Evolutionary conservation across 2,329 filamentous ascomycete genomes (phyloP).

Genomic region (Nemania serpens): DNA sequence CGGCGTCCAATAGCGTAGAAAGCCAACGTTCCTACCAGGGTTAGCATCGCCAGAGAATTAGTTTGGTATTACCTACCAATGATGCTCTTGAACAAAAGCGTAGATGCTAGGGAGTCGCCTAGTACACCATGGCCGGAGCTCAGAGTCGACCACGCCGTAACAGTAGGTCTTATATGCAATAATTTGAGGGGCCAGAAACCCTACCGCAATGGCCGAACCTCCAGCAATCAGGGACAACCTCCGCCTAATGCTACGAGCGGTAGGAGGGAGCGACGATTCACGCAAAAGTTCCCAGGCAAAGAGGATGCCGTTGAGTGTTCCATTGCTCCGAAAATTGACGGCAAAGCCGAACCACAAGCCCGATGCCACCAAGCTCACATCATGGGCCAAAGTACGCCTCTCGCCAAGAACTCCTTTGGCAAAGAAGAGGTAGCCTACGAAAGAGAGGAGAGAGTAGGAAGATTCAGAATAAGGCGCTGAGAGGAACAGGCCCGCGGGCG

Average conservation of each 20-base stretch:
- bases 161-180: slow-evolving; percentile 78
- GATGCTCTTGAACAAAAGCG: slow-evolving; percentile 82
- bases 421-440: slow-evolving; percentile 74
- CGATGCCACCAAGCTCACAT: slow-evolving; percentile 61
- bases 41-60: slow-evolving; percentile 29
- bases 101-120: slow-evolving; percentile 83
- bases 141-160: slow-evolving; percentile 37
- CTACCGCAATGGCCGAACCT: slow-evolving; percentile 69
- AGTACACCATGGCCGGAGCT: slow-evolving; percentile 73
- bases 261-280: slow-evolving; percentile 45
- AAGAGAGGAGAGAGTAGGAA: slow-evolving; percentile 76
- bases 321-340: slow-evolving; percentile 81
- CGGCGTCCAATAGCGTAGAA: slow-evolving; percentile 87
- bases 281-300: slow-evolving; percentile 61
- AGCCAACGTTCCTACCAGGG: slow-evolving; percentile 75
- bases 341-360: slow-evolving; percentile 74
- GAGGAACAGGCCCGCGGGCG: slow-evolving; percentile 87
- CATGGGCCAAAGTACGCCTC: slow-evolving; percentile 42
- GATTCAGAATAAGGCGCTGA: slow-evolving; percentile 86
- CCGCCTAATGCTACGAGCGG: slow-evolving; percentile 51
- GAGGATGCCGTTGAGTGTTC: slow-evolving; percentile 77
- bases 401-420: slow-evolving; percentile 51
- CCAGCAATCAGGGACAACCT: slow-evolving; percentile 65
- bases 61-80: slow-evolving; percentile 69
- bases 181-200: slow-evolving; percentile 73